Evolutionary conservation across 1,284 basidiomycete genomes (phyloP), one percentile per base, ranked within the genome.

Genomic region (Cystobasidium sp.): DNA sequence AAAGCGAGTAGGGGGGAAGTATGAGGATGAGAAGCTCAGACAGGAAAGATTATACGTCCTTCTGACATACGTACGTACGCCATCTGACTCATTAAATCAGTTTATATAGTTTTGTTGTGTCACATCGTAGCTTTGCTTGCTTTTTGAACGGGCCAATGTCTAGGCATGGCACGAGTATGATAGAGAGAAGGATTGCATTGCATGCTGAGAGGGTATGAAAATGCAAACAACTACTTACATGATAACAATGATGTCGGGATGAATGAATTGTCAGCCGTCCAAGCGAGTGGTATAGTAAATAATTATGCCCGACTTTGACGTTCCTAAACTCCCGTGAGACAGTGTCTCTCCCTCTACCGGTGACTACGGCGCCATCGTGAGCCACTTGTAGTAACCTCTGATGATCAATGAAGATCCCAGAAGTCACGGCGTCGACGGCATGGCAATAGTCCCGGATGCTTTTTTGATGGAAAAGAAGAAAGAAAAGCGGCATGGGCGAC

Each of bases 11-110:
- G 2, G 31, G 20, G 43, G 12, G 37, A 20, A 14, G 18, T 18
- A 41, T 41, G 51, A 14, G 43, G 47, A 31, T 31, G 31, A 31
- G 22, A 51, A 44, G 37, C 64, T 66, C 64, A 66, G 64, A 66
- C 49, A 66, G 39, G 64, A 66, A 66, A 52, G 39, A 47, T 52
- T 66, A 31, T 51, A 66, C 64, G 64, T 66, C 64, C 49, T 66
- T 14, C 64, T 49, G 61, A 49, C 49, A 39, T 14, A 43, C 5
- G 6, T 12, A 37, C 20, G 20, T 9, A 16, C 12, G 12, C 46
- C 20, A 51, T 71, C 69, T 61, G 69, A 61, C 70, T 73, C 70
- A 73, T 73, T 73, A 73, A 73, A 73, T 73, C 70, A 73, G 70
- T 73, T 53, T 73, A 24, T 73, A 49, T 73, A 55, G 41, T 67